Evolutionary conservation across 345 rosid genomes (phyloP).

Genomic region (thale cress (Arabidopsis thaliana)): DNA sequence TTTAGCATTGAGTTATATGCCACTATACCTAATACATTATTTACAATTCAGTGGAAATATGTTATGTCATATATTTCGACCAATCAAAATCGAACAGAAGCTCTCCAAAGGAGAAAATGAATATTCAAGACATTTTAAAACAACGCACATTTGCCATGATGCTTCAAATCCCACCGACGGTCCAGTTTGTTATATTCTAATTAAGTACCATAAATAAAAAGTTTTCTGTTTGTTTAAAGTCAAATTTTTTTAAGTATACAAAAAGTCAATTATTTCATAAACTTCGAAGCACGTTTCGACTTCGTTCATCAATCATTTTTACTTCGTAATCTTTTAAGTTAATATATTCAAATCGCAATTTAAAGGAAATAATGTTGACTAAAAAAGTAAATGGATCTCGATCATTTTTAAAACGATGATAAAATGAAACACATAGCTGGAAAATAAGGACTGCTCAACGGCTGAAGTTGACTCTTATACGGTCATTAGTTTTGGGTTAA

Average conservation of each 20-base stretch:
- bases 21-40: background rate
- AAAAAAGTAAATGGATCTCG: conserved; percentile 26
- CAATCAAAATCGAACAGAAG: conserved; percentile 13
- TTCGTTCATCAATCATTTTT: conserved; percentile 34
- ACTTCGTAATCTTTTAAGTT: conserved; percentile 4
- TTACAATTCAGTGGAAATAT: conserved; percentile 3
- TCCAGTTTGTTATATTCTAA: conserved; percentile 13
- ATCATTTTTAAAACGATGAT: background rate
- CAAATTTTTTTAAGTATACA: background rate
- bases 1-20: background rate
- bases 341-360: background rate
- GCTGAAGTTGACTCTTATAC: conserved; percentile 27
- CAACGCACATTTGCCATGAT: conserved; percentile 36
- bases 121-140: conserved; percentile 13
- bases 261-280: conserved; percentile 28
- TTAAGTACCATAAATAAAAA: background rate
- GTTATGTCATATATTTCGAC: background rate
- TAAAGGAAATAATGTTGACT: background rate
- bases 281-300: conserved; percentile 35
- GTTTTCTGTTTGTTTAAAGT: conserved; percentile 13
- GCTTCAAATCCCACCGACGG: conserved; percentile 37
- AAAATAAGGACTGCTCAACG: conserved; percentile 35
- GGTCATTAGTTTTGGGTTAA: background rate
- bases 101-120: conserved; percentile 10
- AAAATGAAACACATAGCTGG: conserved; percentile 23